Conservation (phyloP, 2,329 filamentous ascomycete genomes). For the Fusarium floridanum region DNA sequence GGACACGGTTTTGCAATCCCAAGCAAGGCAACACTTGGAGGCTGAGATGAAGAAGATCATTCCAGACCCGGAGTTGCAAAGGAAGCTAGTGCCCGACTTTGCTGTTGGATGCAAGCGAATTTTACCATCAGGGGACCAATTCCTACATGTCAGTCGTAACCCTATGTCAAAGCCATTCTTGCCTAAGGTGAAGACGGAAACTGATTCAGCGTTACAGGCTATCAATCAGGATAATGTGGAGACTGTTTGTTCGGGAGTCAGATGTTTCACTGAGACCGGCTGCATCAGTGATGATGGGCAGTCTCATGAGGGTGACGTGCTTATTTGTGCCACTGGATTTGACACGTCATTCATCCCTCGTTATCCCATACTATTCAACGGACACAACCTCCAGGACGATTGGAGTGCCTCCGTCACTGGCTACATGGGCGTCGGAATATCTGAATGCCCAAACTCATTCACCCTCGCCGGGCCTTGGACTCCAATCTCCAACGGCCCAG, state of each 20-base stretch:
- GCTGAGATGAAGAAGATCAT: constrained; percentile 19
- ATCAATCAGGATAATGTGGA: constrained; percentile 8
- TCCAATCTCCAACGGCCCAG: constrained; percentile 19
- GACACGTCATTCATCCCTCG: constrained; percentile 21
- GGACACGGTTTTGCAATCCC: constrained; percentile 8
- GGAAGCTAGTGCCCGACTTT: constrained; percentile 16
- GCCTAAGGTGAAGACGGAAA: not conserved
- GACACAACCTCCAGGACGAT: constrained; percentile 22
- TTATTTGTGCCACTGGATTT: constrained; percentile 23
- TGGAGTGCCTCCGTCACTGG: constrained; percentile 13
- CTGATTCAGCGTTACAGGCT: not conserved
- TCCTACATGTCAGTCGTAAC: not conserved
- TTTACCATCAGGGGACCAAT: constrained; percentile 21
- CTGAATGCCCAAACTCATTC: constrained; percentile 22
- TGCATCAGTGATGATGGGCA: constrained; percentile 11
- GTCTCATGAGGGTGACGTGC: constrained; percentile 3
- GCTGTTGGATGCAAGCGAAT: constrained; percentile 19
- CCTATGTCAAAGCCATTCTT: accelerated
- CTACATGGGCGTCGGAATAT: constrained; percentile 28
- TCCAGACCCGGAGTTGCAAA: not conserved
- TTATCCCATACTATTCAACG: constrained; percentile 14
- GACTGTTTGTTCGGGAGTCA: constrained; percentile 11
- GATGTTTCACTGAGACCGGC: constrained; percentile 7
- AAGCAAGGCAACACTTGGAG: constrained; percentile 11
- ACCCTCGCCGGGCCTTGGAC: constrained; percentile 23